These are phyloP conservation scores for Rhytidhysteron rufulum DNA, from an alignment of 2,329 filamentous ascomycete species.

Conservation along the genomic window DNA sequence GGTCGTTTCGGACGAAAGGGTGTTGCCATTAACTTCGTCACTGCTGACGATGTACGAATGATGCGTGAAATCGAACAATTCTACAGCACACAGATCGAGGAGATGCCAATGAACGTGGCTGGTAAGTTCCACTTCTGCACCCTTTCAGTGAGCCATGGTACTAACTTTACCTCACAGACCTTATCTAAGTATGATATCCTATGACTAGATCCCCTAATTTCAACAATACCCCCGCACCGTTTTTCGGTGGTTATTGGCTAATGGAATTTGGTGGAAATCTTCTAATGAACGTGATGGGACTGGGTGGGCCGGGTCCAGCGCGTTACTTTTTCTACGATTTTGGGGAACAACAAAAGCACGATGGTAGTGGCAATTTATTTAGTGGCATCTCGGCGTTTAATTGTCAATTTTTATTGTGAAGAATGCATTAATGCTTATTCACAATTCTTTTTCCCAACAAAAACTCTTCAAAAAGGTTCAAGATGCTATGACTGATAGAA, in stretches of 20 bases:
- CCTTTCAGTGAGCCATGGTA: not conserved
- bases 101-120: slow-evolving; percentile 96
- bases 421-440: slow-evolving; percentile 20
- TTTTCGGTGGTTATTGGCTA: slow-evolving; percentile 17
- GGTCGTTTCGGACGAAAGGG: slow-evolving; percentile 99
- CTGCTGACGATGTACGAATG: slow-evolving; percentile 97
- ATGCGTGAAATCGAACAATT: slow-evolving; percentile 99
- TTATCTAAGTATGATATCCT: slow-evolving; percentile 34
- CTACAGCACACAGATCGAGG: slow-evolving; percentile 99
- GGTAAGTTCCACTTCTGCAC: slow-evolving; percentile 41
- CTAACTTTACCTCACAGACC: slow-evolving; percentile 25
- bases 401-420: slow-evolving; percentile 34
- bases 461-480: slow-evolving; percentile 32
- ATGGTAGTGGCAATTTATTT: slow-evolving; percentile 28
- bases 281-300: too few relatives aligned
- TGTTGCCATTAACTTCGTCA: slow-evolving; percentile 99
- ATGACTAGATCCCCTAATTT: slow-evolving; percentile 20
- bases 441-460: too few relatives aligned
- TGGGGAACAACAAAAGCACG: slow-evolving; percentile 29
- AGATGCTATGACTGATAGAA: slow-evolving; percentile 30
- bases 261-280: slow-evolving; percentile 17
- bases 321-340: slow-evolving; percentile 23
- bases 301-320: too few relatives aligned
- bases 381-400: slow-evolving; percentile 42
- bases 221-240: slow-evolving; percentile 17